Evolutionary conservation across 2,329 filamentous ascomycete genomes (phyloP).

Genomic region (Neonectria coccinea): DNA sequence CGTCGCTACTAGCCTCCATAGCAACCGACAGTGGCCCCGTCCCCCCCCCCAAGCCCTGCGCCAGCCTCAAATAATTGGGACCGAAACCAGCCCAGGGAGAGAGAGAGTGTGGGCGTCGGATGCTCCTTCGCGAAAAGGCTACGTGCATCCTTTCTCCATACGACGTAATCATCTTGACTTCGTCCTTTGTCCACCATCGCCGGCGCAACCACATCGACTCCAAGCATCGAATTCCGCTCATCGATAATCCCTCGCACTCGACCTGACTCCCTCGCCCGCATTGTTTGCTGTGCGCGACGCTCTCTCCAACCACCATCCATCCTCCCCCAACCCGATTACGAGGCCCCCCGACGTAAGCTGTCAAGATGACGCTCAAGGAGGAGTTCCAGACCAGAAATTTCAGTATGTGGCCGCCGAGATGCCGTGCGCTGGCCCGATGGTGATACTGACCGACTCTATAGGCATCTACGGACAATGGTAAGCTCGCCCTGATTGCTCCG

Average conservation of each 20-base stretch:
- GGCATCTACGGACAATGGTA: slow-evolving; percentile 84
- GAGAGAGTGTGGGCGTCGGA: slow-evolving; percentile 11
- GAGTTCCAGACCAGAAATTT: slow-evolving; percentile 81
- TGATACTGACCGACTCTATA: slow-evolving; percentile 55
- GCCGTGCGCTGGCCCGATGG: slow-evolving; percentile 4
- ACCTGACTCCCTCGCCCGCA: slow-evolving; percentile 14
- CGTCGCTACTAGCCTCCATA: slow-evolving; percentile 10
- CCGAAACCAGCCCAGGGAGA: slow-evolving; percentile 14
- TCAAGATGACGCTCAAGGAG: slow-evolving; percentile 77
- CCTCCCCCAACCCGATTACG: slow-evolving; percentile 33
- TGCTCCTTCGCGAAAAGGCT: slow-evolving; percentile 47
- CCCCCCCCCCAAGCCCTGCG: slow-evolving; percentile 37
- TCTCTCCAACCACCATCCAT: slow-evolving; percentile 22
- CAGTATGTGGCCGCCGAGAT: slow-evolving; percentile 63
- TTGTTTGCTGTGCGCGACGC: slow-evolving; percentile 27
- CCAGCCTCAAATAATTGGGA: slow-evolving; percentile 46
- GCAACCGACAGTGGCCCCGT: slow-evolving; percentile 23
- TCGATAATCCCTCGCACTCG: slow-evolving; percentile 22
- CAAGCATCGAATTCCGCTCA: slow-evolving; percentile 27
- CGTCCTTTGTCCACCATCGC: slow-evolving; percentile 28
- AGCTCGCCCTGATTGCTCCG: slow-evolving; percentile 48
- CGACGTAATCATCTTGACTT: slow-evolving; percentile 39
- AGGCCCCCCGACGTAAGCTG: slow-evolving; percentile 44
- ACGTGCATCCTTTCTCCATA: slow-evolving; percentile 48
- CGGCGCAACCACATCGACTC: slow-evolving; percentile 37